Conservation (phyloP, 345 rosid genomes). For the Cochlearia excelsa region DNA sequence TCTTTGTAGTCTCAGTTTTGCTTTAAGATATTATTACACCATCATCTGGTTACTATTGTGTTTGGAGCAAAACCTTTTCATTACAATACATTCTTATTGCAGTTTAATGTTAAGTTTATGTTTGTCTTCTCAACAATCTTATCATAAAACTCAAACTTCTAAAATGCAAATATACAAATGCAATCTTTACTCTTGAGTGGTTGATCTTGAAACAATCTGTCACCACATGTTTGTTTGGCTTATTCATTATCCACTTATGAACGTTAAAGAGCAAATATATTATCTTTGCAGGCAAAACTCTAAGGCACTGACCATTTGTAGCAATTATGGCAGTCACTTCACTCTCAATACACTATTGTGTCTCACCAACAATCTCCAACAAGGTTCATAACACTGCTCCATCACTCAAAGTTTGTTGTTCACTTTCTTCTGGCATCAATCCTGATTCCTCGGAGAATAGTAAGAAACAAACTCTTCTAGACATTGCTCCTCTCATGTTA, state of each 20-base stretch:
- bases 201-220: not conserved
- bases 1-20: conserved; percentile 32
- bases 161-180: not conserved
- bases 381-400: conserved; percentile 42
- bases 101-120: conserved; percentile 8
- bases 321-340: conserved; percentile 54
- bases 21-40: not conserved
- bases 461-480: conserved; percentile 32
- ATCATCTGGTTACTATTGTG: conserved; percentile 8
- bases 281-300: not conserved
- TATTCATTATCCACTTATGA: conserved; percentile 24
- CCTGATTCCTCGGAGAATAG: conserved; percentile 40
- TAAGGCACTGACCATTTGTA: conserved; percentile 19
- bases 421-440: conserved; percentile 26
- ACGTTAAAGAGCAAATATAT: not conserved
- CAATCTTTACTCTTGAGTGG: not conserved
- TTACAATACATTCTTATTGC: conserved; percentile 19
- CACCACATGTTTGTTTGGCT: conserved; percentile 14
- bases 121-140: not conserved
- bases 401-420: conserved; percentile 33
- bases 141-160: not conserved
- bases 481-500: conserved; percentile 2
- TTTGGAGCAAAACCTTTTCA: conserved; percentile 16
- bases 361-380: conserved; percentile 43
- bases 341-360: conserved; percentile 43